Base-by-base conservation (phyloP, 495 filamentous ascomycete genomes). In the Penicillium simplicissimum region DNA sequence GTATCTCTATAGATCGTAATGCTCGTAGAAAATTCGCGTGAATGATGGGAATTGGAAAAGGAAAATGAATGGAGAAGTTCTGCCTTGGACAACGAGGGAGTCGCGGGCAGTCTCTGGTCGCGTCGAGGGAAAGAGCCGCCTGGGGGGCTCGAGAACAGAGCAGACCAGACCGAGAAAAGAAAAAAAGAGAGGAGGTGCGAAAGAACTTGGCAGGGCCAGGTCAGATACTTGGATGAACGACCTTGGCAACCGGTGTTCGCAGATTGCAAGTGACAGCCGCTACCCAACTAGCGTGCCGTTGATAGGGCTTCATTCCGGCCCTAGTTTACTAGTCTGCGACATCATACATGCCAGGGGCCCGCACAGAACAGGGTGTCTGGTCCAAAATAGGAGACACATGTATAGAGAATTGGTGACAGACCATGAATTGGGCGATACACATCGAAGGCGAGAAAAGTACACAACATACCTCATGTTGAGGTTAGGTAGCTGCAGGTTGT, bases 261-360 rank as follows among this genome's bases (percentile, higher is more conserved):
- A 60, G 57, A 67, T 67, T 67, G 57, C 60, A 66, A 66, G 59
- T 61, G 54, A 38, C 55, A 61, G 55, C 52, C 21, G 28, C 45
- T 31, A 49, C 21, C 45, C 21, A n/a, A 49, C 45, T 61, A 51
- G 59, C 43, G 59, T 31, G 21, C 34, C 47, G 42, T 28, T 33
- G 40, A 31, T 3, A n/a, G n/a, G n/a, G n/a, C 34, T 55, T 62
- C 42, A 63, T 59, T 63, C 56, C 52, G 51, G 56, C 34, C 25
- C 60, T 19, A 55, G 23, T 25, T 25, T 25, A 1, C 23, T 3
- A 3, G 17, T 38, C 34, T 31, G 47, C 38, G 40, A 63, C 49
- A n/a, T n/a, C n/a, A n/a, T n/a, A n/a, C n/a, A 49, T 63, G 55
- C 47, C 49, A 63, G 48, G 49, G 58, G 28, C n/a, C 49, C 8